Conservation (phyloP, 2,329 filamentous ascomycete species). For the Ophiostoma montium region DNA sequence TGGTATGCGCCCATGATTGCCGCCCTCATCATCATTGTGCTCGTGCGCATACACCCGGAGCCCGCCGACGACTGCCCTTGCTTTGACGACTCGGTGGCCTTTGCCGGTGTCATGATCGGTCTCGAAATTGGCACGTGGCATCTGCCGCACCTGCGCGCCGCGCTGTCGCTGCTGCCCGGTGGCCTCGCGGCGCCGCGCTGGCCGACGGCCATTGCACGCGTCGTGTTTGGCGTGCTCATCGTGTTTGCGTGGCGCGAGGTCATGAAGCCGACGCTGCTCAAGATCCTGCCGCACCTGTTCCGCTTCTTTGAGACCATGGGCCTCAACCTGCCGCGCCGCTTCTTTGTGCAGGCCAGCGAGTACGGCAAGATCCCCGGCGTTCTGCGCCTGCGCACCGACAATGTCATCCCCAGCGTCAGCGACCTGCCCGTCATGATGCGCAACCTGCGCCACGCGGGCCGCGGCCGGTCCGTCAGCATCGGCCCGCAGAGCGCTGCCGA, state of each 20-base stretch:
- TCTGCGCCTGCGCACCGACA: slow-evolving; percentile 58
- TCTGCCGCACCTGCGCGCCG: slow-evolving; percentile 42
- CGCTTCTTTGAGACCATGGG: slow-evolving; percentile 69
- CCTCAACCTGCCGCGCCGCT: slow-evolving; percentile 68
- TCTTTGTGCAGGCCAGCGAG: slow-evolving; percentile 81
- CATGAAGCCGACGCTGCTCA: slow-evolving; percentile 73
- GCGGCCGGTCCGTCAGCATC: slow-evolving; percentile 71
- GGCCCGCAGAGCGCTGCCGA: slow-evolving; percentile 94
- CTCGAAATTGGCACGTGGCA: slow-evolving; percentile 75
- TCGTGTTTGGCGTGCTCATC: slow-evolving; percentile 65
- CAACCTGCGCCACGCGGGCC: slow-evolving; percentile 53
- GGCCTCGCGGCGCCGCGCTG: slow-evolving; percentile 52
- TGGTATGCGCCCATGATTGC: slow-evolving; percentile 52
- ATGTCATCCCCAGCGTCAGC: slow-evolving; percentile 77
- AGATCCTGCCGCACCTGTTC: slow-evolving; percentile 70
- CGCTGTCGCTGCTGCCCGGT: slow-evolving; percentile 40
- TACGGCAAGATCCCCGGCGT: slow-evolving; percentile 71
- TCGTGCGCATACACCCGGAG: slow-evolving; percentile 85
- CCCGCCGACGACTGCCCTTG: slow-evolving; percentile 94
- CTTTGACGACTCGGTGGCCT: slow-evolving; percentile 90
- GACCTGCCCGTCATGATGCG: slow-evolving; percentile 73
- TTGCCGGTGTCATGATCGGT: slow-evolving; percentile 80
- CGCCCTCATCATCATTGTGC: slow-evolving; percentile 51
- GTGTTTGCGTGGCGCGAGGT: slow-evolving; percentile 84
- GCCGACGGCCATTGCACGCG: slow-evolving; percentile 47